Base-by-base conservation (phyloP, 768 basidiomycete genomes). In the Tulasnella sp. region DNA sequence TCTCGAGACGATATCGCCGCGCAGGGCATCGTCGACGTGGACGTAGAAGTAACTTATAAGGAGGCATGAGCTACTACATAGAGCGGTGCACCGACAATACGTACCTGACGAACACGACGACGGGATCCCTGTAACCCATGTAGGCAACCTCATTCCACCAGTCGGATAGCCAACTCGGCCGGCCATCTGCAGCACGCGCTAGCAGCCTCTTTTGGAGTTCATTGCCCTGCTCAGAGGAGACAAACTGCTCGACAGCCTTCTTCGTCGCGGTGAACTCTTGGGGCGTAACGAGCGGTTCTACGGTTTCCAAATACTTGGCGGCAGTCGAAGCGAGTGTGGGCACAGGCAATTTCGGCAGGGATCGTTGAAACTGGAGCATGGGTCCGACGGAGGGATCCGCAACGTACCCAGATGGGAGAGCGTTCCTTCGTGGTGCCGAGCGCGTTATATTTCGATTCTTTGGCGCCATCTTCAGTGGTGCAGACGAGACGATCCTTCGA, bases 81-180 rank as follows among this genome's bases (percentile, higher is more conserved):
- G 39, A 2, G 41, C 35, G n/a, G 29, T 34, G 4, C 14, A 34
- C 62, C 58, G 19, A 55, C 23, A 31, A 36, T 15, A 3, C 40
- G 15, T 15, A 32, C 37, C 4, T 39, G 27, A 37, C 37, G 23
- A 34, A 62, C 17, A 57, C 55, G 41, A 57, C 42, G 14, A 57
- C 55, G 4, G 55, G 55, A 25, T 60, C 11, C 23, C 72, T 56
- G 62, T 72, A 74, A 1, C 68, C 67, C 73, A 74, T 74, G 62
- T 74, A 74, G 7, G 93, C 93, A 4, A 69, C 78, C 34, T 96
- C 89, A 70, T 98, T 93, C 94, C 94, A 99, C 96, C 96, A 99
- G 50, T 94, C 90, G 45, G 79, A 77, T n/a, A 99, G 75, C 96
- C 96, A 99, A 57, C 67, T 53, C 15, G 63, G 72, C 73, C 51